Conservation (phyloP, 202 grass and related monocot genomes). For the Thinopyrum obtusiflorum region DNA sequence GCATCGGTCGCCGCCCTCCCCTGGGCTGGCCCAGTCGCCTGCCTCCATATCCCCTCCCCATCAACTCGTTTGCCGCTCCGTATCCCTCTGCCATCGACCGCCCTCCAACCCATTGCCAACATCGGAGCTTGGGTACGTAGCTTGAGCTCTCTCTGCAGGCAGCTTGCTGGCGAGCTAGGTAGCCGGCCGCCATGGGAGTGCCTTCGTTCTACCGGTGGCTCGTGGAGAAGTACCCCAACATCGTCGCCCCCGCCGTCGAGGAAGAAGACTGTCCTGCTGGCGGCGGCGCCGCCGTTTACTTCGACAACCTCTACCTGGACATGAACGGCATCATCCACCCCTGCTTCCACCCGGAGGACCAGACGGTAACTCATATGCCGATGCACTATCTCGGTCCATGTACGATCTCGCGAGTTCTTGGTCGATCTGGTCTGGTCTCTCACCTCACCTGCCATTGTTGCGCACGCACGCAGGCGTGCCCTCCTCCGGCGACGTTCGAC, state of each 20-base stretch:
- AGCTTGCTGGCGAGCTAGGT: neutral
- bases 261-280: neutral
- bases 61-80: neutral
- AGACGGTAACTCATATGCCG: neutral
- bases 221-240: conserved; percentile 42
- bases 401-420: neutral
- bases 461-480: neutral
- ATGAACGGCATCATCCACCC: conserved; percentile 80
- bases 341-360: conserved; percentile 68
- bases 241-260: conserved; percentile 32
- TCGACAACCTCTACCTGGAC: conserved; percentile 79
- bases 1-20: neutral
- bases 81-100: neutral
- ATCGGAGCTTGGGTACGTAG: neutral
- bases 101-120: neutral
- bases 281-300: neutral
- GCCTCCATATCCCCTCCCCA: neutral
- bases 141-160: neutral
- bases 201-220: conserved; percentile 70
- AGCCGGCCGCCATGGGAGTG: conserved; percentile 50
- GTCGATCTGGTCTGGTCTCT: neutral
- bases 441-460: neutral
- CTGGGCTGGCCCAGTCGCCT: neutral
- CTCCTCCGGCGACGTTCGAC: conserved; percentile 53
- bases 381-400: neutral